Base-by-base conservation (phyloP, 2,329 filamentous ascomycete species). In the Xylariales sp. region DNA sequence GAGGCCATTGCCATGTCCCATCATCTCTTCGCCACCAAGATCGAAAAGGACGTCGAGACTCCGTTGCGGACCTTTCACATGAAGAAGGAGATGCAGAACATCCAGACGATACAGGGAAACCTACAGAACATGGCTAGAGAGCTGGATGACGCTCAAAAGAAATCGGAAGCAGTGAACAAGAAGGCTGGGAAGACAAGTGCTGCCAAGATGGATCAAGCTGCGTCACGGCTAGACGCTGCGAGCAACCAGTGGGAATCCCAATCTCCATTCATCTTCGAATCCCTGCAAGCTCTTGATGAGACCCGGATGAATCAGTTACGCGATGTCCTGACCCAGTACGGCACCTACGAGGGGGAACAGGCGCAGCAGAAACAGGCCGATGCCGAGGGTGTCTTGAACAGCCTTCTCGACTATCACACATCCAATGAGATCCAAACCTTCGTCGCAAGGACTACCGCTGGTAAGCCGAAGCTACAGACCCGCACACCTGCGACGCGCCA, bases 251-350 rank as follows among this genome's bases (percentile, higher is more conserved):
- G 93, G 93, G 84, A 95, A 42, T 89, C 88, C 1, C 89, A 95
- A 62, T 88, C 93, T 11, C 93, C 93, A 1, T 97, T 88, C 63
- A 85, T 96, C 46, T 96, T 95, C 58, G 93, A 98, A 65, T 86
- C 84, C 46, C 77, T 98, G 19, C 93, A 98, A 61, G 84, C 87
- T 5, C 71, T 94, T 22, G 93, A 98, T 58, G 93, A 98, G 68
- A 83, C 79, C 53, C 81, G 93, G 42, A 71, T 94, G 51, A 95
- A 96, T 62, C 85, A 94, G 57, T 73, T 98, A 45, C 85, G 91
- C 47, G 91, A 97, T 63, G 78, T 87, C 29, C 75, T 98, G 46
- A 97, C 93, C 1, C 90, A 96, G 57, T 86, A 91, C 54, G 84
- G 95, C 63, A 98, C 93, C 0, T 85, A 95, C 59, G 91, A 97